These are phyloP conservation scores for Cucurbita ficifolia DNA, from an alignment of 306 rosid genomes.

Conservation along the genomic window DNA sequence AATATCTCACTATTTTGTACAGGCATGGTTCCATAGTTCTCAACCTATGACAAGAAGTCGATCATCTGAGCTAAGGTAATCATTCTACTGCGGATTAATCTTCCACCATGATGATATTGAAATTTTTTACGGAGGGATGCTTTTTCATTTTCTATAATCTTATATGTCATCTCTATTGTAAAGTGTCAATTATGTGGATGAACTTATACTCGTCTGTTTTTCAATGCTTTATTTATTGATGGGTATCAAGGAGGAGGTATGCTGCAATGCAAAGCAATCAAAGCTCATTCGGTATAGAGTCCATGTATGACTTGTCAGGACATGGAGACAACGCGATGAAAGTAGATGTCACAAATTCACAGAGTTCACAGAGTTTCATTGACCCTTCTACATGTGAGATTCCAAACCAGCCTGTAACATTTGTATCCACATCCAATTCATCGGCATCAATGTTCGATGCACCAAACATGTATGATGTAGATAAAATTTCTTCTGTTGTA, in stretches of 20 bases:
- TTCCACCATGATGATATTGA: constrained; percentile 12
- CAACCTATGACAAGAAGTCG: constrained; percentile 94
- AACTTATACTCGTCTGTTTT: neutral
- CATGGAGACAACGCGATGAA: constrained; percentile 22
- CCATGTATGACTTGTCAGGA: constrained; percentile 28
- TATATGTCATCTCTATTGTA: neutral
- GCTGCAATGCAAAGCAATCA: constrained; percentile 60
- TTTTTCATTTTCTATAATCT: neutral
- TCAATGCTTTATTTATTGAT: neutral
- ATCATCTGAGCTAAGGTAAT: constrained; percentile 84
- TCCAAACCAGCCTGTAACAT: constrained; percentile 44
- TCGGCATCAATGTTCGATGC: constrained; percentile 56
- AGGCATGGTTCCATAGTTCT: constrained; percentile 95
- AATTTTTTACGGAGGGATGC: constrained; percentile 1
- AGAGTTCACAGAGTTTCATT: constrained; percentile 35
- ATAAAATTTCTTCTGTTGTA: constrained; percentile 78
- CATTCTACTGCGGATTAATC: neutral
- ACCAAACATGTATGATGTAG: constrained; percentile 40
- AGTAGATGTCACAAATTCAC: constrained; percentile 33
- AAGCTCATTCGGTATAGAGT: constrained; percentile 36
- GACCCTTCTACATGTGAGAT: constrained; percentile 33
- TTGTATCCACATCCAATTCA: constrained; percentile 68
- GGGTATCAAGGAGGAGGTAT: constrained; percentile 50
- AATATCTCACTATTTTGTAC: constrained; percentile 18
- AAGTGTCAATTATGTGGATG: neutral